phyloP scores from a whole-genome alignment of 2,329 filamentous ascomycete genomes.

The Huntiella decipiens region DNA sequence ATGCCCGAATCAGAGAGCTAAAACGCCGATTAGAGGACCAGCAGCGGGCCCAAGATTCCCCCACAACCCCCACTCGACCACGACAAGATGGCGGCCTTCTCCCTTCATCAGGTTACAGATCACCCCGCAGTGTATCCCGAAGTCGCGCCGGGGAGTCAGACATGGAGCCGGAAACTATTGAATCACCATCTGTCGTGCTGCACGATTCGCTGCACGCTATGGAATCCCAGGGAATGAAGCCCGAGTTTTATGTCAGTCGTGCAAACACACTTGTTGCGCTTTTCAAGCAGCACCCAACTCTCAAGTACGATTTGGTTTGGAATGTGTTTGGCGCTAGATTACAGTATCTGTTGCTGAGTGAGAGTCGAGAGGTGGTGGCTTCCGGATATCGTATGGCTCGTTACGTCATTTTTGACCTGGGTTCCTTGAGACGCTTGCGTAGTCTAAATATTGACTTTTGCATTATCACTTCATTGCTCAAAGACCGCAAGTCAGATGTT shows the following conservation, averaged over 20 bases:
- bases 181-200: conserved; percentile 82
- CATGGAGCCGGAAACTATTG: conserved; percentile 42
- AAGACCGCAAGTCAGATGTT: conserved; percentile 90
- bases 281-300: conserved; percentile 79
- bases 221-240: conserved; percentile 68
- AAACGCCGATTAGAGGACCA: conserved; percentile 40
- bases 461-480: conserved; percentile 79
- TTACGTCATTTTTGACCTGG: conserved; percentile 83
- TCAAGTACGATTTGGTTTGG: conserved; percentile 96
- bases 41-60: conserved; percentile 29
- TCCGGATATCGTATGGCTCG: conserved; percentile 85
- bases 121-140: conserved; percentile 35
- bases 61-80: conserved; percentile 32
- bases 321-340: conserved; percentile 83
- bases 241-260: conserved; percentile 87
- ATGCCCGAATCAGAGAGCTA: conserved; percentile 46
- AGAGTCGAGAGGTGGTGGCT: conserved; percentile 87
- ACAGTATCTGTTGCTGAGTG: conserved; percentile 89
- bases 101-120: conserved; percentile 30
- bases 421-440: conserved; percentile 75
- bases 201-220: conserved; percentile 79
- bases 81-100: conserved; percentile 32
- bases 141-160: conserved; percentile 41
- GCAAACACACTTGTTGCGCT: conserved; percentile 87
- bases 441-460: conserved; percentile 79